A percentile compares a stretch with the other conserved stretches of the same genome.
These are phyloP conservation scores for Metrosideros polymorpha DNA, from an alignment of 441 rosid genomes.

Conservation along the genomic window DNA sequence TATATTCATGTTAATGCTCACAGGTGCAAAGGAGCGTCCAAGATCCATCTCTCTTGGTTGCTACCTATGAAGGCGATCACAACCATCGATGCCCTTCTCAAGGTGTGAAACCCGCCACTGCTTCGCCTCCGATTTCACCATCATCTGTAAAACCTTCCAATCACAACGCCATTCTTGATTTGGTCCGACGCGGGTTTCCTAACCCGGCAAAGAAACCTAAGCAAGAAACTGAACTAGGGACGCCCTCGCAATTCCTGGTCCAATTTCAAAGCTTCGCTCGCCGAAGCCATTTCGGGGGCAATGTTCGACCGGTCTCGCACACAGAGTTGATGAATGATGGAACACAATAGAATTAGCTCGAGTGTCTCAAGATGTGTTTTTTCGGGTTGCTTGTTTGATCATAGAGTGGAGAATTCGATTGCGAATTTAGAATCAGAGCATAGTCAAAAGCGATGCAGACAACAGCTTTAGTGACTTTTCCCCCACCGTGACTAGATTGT, in stretches of 20 bases:
- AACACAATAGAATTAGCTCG: not conserved
- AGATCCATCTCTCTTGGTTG: not conserved
- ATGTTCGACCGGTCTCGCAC: not conserved
- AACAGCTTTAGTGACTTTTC: not conserved
- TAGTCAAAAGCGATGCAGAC: not conserved
- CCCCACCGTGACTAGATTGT: not conserved
- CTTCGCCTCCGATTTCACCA: not conserved
- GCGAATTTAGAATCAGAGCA: not conserved
- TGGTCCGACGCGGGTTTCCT: not conserved
- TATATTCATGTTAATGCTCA: not conserved
- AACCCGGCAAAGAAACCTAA: not conserved
- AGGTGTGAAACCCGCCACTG: not conserved
- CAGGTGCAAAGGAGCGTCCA: not conserved
- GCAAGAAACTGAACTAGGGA: not conserved
- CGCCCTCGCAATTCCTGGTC: not conserved
- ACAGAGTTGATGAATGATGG: not conserved
- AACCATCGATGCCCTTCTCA: not conserved
- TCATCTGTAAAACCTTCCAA: not conserved
- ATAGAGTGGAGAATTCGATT: not conserved
- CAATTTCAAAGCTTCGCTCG: not conserved
- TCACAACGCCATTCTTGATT: not conserved
- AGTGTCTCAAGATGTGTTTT: not conserved
- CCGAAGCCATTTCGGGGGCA: not conserved
- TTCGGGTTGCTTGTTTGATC: not conserved
- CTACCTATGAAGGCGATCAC: conserved; percentile 1